Evolutionary conservation across 345 rosid species (phyloP), one percentile per base, ranked within the genome.

Genomic region (Linum trigynum): DNA sequence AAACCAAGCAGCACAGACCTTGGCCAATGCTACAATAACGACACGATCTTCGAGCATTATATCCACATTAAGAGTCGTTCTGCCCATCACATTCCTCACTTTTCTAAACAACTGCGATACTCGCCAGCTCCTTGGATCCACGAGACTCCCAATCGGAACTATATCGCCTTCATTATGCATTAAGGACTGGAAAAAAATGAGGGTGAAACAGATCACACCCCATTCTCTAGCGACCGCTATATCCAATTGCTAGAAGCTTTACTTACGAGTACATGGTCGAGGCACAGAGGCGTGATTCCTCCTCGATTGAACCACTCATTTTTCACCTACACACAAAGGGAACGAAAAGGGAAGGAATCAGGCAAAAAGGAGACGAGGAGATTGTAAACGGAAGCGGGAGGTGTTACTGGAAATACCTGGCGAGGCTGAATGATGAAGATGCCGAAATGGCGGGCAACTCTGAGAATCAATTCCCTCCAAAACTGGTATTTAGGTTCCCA

Each of bases 111-210:
- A 61, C 77, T 80, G 94, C 55, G 81, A 77, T 7, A 92, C 17
- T 62, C 83, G 75, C 6, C 92, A 84, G 63, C 79, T 79, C 59
- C 67, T 69, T 7, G 86, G 82, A 71, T 81, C 87, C 61, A 69
- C 78, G 39, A 90, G 65, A 62, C 90, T 87, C 55, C 48, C 66
- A 60, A 65, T 68, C 72, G 79, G 82, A 45, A 82, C 39, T 59
- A 85, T 57, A 69, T 86, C 94, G 74, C 97, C 97, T 85, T 90
- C 97, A 76, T 64, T 75, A 70, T 83, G 86, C 98, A 88, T 90
- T 69, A 85, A 64, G 65, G 71, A 76, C 96, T 90, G 77, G 39
- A 81, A 80, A 72, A 57, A 61, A 42, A 45, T 39, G n/a, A 32
- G 10, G 15, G 48, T 1, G 12, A 43, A 59, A 10, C 39, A 45